Base-by-base conservation (phyloP, 352 stramenopile genomes). In the Globisporangium middletonii region DNA sequence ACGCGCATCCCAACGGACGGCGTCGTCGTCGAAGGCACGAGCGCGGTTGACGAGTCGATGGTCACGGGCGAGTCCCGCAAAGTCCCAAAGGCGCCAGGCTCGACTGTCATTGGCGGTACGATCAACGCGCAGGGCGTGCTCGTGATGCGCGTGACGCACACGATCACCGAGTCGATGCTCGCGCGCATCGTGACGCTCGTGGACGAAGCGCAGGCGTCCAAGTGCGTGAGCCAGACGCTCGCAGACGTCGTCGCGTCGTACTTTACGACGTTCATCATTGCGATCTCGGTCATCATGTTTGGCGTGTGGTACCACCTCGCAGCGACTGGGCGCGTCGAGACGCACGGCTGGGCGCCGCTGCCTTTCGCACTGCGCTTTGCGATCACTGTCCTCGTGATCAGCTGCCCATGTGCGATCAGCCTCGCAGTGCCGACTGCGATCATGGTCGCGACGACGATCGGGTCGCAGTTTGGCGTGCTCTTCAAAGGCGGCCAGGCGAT, bases 341-440 rank as follows among this genome's bases (percentile, higher is more conserved):
- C 78, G 0, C 65, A 77, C 37, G 77, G 73, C 5, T 83, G 69
- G 76, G 65, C 65, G 30, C 80, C 80, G 18, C 71, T 90, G 30
- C 75, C 79, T 44, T 90, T 92, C 45, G 79, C 79, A 12, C 62
- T 92, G 19, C 78, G 77, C n/a, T 92, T 92, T 57, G 79, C 74
- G 28, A 87, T 92, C 65, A 88, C 83, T 6, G 73, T 92, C 33
- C 60, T 92, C 13, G 79, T 89, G 16, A 89, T 92, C 62, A 89
- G 78, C 55, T 89, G 80, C 33, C 83, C 83, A 4, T 89, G 80
- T 42, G 83, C 83, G 7, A 87, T 92, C 59, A 88, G 81, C 48
- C 69, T 92, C 9, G 80, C 80, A 1, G 76, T 89, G 8, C 80
- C 80, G 9, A 92, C 80, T 52, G 82, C 81, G 35, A 81, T 90